Conservation (phyloP, 371 early-diverging fungal species). For the Actinomortierella wolfii region DNA sequence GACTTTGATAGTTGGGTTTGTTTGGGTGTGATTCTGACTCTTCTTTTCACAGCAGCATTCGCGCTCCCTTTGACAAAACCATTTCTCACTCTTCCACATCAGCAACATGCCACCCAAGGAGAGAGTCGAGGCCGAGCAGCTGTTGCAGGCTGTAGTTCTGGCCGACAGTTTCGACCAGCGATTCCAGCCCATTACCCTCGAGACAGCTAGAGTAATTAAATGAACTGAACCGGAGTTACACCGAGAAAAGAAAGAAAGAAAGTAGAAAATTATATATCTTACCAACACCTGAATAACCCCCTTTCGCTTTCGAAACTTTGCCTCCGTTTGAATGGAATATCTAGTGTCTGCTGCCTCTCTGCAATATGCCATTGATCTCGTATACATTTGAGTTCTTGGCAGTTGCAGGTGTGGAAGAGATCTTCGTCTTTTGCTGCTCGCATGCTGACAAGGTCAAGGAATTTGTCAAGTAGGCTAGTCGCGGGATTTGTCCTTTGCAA, state of each 20-base stretch:
- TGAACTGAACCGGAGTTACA: neutral
- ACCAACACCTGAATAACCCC: neutral
- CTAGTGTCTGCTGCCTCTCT: constrained; percentile 91
- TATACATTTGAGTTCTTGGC: constrained; percentile 93
- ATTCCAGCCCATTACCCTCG: constrained; percentile 88
- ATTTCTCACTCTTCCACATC: neutral
- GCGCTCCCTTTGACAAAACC: no score
- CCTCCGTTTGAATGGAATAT: neutral
- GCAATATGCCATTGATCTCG: constrained; percentile 94
- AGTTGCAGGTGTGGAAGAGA: constrained; percentile 82
- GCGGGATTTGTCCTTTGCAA: neutral
- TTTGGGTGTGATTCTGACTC: no score
- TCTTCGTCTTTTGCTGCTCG: constrained; percentile 84
- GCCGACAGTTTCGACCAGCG: constrained; percentile 91
- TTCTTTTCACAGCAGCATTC: no score
- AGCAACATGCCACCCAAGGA: constrained; percentile 41
- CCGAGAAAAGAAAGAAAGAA: neutral
- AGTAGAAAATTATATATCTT: constrained; percentile 4
- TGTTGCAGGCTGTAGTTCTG: constrained; percentile 88
- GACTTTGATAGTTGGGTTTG: no score
- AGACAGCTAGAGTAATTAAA: constrained; percentile 83
- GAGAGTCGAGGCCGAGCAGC: constrained; percentile 58
- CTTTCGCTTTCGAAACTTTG: constrained; percentile 1
- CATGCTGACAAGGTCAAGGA: constrained; percentile 83
- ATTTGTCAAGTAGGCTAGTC: constrained; percentile 76